A percentile compares a stretch with the other conserved stretches of the same genome.
These are phyloP conservation scores for Neocallimastix lanati DNA, from an alignment of 192 early-diverging fungal genomes.

Conservation along the genomic window DNA sequence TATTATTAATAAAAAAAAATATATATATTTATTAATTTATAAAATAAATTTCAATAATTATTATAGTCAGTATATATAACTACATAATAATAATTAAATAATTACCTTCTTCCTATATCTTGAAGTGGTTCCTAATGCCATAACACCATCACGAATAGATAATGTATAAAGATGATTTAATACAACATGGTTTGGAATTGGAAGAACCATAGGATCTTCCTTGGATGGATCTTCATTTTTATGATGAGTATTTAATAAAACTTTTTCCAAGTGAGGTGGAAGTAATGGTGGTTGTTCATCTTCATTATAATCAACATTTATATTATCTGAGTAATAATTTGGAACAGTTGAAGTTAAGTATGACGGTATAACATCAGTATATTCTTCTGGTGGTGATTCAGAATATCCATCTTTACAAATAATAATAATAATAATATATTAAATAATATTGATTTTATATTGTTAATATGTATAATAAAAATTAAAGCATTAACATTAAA, in stretches of 20 bases:
- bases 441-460: too few species aligned
- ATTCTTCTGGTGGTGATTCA: constrained; percentile 43
- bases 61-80: too few species aligned
- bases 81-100: too few species aligned
- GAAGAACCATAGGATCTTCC: constrained; percentile 65
- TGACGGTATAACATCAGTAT: constrained; percentile 36
- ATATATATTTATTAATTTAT: too few species aligned
- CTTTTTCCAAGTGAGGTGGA: constrained; percentile 83
- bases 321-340: constrained; percentile 2
- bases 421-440: background rate
- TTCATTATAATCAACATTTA: constrained; percentile 4
- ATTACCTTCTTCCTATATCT: constrained; percentile 81
- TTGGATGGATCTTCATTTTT: constrained; percentile 23
- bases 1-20: too few species aligned
- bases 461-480: too few species aligned
- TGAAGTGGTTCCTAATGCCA: constrained; percentile 78
- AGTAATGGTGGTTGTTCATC: constrained; percentile 56
- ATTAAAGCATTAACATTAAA: too few species aligned
- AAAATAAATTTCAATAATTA: too few species aligned
- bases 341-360: constrained; percentile 6
- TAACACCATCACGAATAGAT: constrained; percentile 84
- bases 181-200: constrained; percentile 79
- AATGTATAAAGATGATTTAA: constrained; percentile 93
- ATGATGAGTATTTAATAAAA: constrained; percentile 51
- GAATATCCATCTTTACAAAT: constrained; percentile 2